Conservation (phyloP, 768 basidiomycete genomes). For the Pisolithus orientalis region DNA sequence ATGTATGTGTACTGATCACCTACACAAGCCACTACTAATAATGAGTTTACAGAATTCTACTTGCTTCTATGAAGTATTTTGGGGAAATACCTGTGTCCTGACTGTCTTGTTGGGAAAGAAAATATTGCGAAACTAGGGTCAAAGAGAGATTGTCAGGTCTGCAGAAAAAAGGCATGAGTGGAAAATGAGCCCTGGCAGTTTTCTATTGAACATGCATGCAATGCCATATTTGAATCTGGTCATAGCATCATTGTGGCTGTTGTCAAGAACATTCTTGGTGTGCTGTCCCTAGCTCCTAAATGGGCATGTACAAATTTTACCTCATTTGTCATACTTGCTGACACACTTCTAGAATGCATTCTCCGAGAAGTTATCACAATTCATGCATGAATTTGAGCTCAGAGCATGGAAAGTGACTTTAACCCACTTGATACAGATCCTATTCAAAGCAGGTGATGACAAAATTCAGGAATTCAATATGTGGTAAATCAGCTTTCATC, state of each 20-base stretch:
- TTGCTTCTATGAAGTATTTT: conserved; percentile 15
- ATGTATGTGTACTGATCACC: conserved; percentile 18
- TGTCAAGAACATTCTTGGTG: background rate
- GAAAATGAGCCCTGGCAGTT: background rate
- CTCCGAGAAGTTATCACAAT: conserved; percentile 15
- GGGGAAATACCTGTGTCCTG: conserved; percentile 14
- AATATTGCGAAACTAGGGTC: conserved; percentile 9
- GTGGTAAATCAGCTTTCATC: conserved; percentile 11
- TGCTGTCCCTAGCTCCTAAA: background rate
- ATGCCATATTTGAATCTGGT: background rate
- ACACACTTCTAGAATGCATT: conserved; percentile 26
- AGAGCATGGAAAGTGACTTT: conserved; percentile 31
- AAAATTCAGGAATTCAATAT: conserved; percentile 20
- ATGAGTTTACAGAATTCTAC: conserved; percentile 6
- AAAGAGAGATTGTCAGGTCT: background rate
- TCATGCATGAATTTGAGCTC: conserved; percentile 31
- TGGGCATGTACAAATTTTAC: background rate
- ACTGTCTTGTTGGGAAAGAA: conserved; percentile 7
- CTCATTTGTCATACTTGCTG: too few relatives aligned
- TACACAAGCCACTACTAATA: too few relatives aligned
- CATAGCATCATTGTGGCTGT: background rate
- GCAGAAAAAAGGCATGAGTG: background rate
- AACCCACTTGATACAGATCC: conserved; percentile 28
- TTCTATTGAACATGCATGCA: background rate
- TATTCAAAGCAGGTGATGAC: conserved; percentile 11